These are phyloP conservation scores for Eutrema japonicum DNA, from an alignment of 345 rosid genomes.

Conservation along the genomic window DNA sequence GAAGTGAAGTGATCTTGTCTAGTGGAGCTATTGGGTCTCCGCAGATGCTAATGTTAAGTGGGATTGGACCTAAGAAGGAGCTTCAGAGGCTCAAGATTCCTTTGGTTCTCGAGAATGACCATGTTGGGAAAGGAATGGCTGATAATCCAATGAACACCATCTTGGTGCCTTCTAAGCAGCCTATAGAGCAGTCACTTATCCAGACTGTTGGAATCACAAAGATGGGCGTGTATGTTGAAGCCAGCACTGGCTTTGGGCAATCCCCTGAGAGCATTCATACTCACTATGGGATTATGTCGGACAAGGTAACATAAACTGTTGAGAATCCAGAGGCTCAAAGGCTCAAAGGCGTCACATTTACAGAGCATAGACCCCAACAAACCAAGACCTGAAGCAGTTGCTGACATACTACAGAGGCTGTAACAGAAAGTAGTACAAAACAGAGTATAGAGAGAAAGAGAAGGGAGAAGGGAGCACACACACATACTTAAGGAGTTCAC, in stretches of 20 bases:
- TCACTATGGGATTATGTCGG: slow-evolving; percentile 80
- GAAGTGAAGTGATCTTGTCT: slow-evolving; percentile 81
- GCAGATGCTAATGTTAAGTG: slow-evolving; percentile 86
- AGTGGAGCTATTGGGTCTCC: slow-evolving; percentile 93
- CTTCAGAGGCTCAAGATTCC: slow-evolving; percentile 70
- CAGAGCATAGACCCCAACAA: no score
- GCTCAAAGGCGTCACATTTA: no score
- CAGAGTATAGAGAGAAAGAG: no score
- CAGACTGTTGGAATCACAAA: slow-evolving; percentile 94
- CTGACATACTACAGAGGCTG: no score
- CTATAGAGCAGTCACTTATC: slow-evolving; percentile 71
- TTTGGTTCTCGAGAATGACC: slow-evolving; percentile 56
- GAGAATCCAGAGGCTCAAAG: no score
- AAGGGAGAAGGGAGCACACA: no score
- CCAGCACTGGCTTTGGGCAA: slow-evolving; percentile 91
- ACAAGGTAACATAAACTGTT: slow-evolving; percentile 65
- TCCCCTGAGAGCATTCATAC: slow-evolving; percentile 73
- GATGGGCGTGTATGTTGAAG: slow-evolving; percentile 88
- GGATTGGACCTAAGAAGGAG: slow-evolving; percentile 78
- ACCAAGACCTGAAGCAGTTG: no score
- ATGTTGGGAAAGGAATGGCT: slow-evolving; percentile 89
- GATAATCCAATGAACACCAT: slow-evolving; percentile 95
- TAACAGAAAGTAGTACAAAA: no score
- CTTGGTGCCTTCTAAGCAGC: slow-evolving; percentile 69
- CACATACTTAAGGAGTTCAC: no score